These are phyloP conservation scores for Tothia fuscella DNA, from an alignment of 2,329 filamentous ascomycete genomes.

Conservation along the genomic window DNA sequence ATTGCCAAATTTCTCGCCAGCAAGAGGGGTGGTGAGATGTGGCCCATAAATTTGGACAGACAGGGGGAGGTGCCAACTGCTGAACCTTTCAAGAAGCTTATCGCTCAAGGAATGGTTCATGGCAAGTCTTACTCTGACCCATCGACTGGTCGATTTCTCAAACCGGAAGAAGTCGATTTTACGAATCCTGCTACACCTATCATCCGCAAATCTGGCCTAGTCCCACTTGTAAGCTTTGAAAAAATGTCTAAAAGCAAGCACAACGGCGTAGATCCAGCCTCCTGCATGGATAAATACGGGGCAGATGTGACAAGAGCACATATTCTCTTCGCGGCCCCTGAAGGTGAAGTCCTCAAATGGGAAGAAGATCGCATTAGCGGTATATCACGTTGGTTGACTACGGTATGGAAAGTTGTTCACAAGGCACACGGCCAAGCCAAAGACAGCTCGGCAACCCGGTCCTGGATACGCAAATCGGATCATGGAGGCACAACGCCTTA, in stretches of 20 bases:
- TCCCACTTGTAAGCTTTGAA: conserved; percentile 57
- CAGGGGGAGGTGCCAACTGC: conserved; percentile 30
- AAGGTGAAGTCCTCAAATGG: conserved; percentile 77
- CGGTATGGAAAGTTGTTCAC: conserved; percentile 48
- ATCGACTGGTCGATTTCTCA: conserved; percentile 61
- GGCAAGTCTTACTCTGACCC: conserved; percentile 73
- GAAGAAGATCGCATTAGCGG: conserved; percentile 73
- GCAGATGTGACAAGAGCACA: conserved; percentile 77
- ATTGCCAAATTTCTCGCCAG: conserved; percentile 74
- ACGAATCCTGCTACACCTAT: conserved; percentile 43
- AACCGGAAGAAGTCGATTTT: conserved; percentile 61
- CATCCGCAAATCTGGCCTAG: conserved; percentile 48
- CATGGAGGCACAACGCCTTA: background rate
- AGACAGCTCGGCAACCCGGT: conserved; percentile 11
- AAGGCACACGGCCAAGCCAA: conserved; percentile 10
- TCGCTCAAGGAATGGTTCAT: conserved; percentile 89
- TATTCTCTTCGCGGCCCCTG: conserved; percentile 79
- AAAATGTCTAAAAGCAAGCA: conserved; percentile 96
- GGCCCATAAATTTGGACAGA: conserved; percentile 25
- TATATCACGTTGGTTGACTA: conserved; percentile 66
- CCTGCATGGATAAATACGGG: conserved; percentile 61
- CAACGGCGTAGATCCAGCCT: conserved; percentile 75
- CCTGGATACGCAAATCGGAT: conserved; percentile 12
- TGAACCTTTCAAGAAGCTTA: conserved; percentile 72
- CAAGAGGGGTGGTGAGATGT: conserved; percentile 27